Conservation (phyloP, 1,284 basidiomycete species). For the Ceratobasidium sp. region DNA sequence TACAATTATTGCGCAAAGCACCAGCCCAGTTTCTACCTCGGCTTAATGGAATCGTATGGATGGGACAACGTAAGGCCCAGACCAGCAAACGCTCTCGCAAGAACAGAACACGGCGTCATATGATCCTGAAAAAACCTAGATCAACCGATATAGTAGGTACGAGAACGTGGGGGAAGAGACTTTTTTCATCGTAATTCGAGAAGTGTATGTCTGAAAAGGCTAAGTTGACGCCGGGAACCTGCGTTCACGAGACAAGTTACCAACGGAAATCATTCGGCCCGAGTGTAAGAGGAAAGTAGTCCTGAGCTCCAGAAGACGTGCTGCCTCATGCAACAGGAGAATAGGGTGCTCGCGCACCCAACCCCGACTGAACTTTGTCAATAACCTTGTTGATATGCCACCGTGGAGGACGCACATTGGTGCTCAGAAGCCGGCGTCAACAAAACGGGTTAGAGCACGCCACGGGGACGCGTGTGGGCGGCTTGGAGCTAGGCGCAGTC, state of each 20-base stretch:
- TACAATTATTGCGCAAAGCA: not conserved
- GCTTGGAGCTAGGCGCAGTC: not conserved
- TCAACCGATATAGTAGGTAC: constrained; percentile 28
- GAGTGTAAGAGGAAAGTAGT: not conserved
- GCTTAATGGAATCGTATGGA: not conserved
- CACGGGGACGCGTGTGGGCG: not conserved
- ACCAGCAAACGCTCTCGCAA: not conserved
- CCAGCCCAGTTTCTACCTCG: not conserved
- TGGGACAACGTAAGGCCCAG: not conserved
- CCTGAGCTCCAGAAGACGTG: not conserved
- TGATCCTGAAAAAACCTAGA: constrained; percentile 19
- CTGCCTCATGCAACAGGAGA: not conserved
- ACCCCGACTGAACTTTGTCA: not conserved
- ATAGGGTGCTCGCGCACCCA: not conserved
- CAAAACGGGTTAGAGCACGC: not conserved
- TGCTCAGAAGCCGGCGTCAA: not conserved
- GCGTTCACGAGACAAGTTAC: too few relatives aligned
- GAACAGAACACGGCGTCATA: constrained; percentile 14
- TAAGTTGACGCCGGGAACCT: constrained; percentile 36
- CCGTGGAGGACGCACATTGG: constrained; percentile 19
- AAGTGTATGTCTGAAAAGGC: constrained; percentile 31
- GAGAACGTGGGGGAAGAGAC: constrained; percentile 19
- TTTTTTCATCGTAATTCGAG: constrained; percentile 27
- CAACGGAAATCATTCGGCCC: not conserved
- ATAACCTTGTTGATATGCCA: not conserved